A percentile compares a stretch with the other conserved stretches of the same genome.
phyloP scores from a whole-genome alignment of 768 basidiomycete species.

The Gloeostereum incarnatum region DNA sequence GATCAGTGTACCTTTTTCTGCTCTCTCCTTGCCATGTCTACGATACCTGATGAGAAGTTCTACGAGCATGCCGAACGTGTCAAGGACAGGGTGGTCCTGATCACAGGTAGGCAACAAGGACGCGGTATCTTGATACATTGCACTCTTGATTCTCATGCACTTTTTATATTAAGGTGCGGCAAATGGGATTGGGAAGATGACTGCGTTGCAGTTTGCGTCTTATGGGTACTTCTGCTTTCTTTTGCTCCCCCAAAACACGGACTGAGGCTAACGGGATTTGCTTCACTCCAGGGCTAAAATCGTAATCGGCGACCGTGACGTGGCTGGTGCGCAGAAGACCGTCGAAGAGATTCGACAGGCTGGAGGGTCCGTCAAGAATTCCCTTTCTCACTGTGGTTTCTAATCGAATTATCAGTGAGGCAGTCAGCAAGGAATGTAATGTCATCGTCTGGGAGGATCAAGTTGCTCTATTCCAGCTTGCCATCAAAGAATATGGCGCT shows the following conservation, averaged over 20 bases:
- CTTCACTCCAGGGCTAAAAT: no score
- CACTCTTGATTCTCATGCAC: constrained; percentile 15
- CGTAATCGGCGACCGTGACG: constrained; percentile 20
- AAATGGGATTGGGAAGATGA: constrained; percentile 34
- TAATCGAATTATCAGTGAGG: constrained; percentile 11
- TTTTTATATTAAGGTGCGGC: constrained; percentile 3
- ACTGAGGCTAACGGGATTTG: no score
- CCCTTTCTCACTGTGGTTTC: background rate
- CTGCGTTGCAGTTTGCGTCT: constrained; percentile 40
- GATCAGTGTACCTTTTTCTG: no score
- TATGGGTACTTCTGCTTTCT: constrained; percentile 43
- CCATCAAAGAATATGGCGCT: constrained; percentile 12
- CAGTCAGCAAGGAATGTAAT: constrained; percentile 15
- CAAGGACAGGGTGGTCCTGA: constrained; percentile 37
- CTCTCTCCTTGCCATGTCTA: constrained; percentile 32
- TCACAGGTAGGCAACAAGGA: no score
- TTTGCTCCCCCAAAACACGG: no score
- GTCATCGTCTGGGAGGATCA: constrained; percentile 23
- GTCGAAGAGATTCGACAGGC: constrained; percentile 8
- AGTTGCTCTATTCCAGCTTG: constrained; percentile 18
- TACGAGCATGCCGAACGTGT: constrained; percentile 29
- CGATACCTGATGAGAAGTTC: constrained; percentile 38
- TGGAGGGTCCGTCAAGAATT: constrained; percentile 14
- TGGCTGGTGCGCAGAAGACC: constrained; percentile 10
- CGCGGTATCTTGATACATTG: no score